Percentiles rank a stretch among this genome's conserved stretches.
Conservation (phyloP, 495 filamentous ascomycete genomes). For the Xylaria castorea region DNA sequence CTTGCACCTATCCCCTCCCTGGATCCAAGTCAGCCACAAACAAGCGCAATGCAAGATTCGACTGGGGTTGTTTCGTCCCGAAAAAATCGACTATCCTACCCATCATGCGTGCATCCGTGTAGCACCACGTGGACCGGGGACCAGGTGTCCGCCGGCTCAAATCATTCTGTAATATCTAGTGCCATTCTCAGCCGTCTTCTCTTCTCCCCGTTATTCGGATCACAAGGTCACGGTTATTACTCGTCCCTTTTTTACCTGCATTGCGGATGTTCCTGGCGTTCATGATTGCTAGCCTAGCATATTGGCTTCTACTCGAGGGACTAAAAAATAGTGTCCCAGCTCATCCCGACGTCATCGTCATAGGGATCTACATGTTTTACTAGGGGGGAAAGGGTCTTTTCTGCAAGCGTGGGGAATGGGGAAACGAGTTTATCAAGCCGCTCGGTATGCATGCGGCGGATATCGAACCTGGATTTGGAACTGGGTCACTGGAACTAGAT, state of each 20-base stretch:
- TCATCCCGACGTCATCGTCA: constrained; percentile 13
- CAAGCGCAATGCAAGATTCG: constrained; percentile 19
- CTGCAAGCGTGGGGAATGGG: constrained; percentile 14
- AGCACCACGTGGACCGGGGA: constrained; percentile 25
- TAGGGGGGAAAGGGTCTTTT: not conserved
- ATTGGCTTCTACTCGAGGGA: not conserved
- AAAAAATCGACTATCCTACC: constrained; percentile 20
- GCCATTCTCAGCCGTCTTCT: not conserved
- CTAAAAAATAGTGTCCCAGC: not conserved
- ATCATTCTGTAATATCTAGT: constrained; percentile 4
- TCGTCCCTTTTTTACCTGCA: not conserved
- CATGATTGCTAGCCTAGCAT: not conserved
- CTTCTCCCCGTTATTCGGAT: not conserved
- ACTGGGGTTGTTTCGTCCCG: constrained; percentile 11
- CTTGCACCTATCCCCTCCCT: constrained; percentile 15
- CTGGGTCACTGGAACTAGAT: constrained; percentile 12
- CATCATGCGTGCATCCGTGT: constrained; percentile 3
- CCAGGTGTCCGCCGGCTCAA: constrained; percentile 6
- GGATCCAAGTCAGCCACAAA: constrained; percentile 1
- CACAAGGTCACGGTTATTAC: not conserved
- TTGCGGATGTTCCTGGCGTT: constrained; percentile 14
- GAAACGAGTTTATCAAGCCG: constrained; percentile 10
- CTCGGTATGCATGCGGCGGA: constrained; percentile 16
- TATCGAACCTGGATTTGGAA: constrained; percentile 18
- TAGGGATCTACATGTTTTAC: constrained; percentile 5